A percentile compares a stretch with the other conserved stretches of the same genome.
phyloP scores from a whole-genome alignment of 331 rosid genomes.

The Cydonia oblonga region DNA sequence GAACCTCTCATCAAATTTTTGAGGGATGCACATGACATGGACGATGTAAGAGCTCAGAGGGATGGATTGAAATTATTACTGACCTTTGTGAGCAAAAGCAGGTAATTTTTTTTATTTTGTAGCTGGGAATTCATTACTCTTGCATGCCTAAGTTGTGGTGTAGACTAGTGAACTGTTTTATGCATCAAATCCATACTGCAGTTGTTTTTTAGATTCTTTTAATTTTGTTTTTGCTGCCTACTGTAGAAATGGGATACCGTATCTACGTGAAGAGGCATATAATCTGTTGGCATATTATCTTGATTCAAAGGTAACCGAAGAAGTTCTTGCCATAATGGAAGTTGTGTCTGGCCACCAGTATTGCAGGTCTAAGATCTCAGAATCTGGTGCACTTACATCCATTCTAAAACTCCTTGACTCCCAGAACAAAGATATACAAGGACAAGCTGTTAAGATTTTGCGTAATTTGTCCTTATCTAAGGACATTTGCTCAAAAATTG shows the following conservation, averaged over 20 bases:
- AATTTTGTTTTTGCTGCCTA: slow-evolving; percentile 3
- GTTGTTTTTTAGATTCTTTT: neutral
- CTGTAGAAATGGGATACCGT: slow-evolving; percentile 38
- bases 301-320: slow-evolving; percentile 43
- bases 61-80: slow-evolving; percentile 53
- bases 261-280: slow-evolving; percentile 38
- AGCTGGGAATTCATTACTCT: neutral
- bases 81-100: slow-evolving; percentile 49
- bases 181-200: neutral
- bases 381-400: slow-evolving; percentile 42
- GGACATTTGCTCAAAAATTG: slow-evolving; percentile 33
- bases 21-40: slow-evolving; percentile 42
- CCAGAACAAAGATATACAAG: slow-evolving; percentile 33
- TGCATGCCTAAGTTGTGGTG: neutral
- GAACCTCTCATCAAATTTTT: slow-evolving; percentile 59
- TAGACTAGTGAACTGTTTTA: neutral
- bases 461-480: slow-evolving; percentile 41
- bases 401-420: slow-evolving; percentile 43
- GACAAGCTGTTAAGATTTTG: slow-evolving; percentile 34
- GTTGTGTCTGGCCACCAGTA: slow-evolving; percentile 38
- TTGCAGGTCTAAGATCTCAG: slow-evolving; percentile 28
- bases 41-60: slow-evolving; percentile 44
- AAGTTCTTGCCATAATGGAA: slow-evolving; percentile 60
- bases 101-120: slow-evolving; percentile 26
- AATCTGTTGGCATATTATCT: slow-evolving; percentile 41